A percentile compares a stretch with the other conserved stretches of the same genome.
These are phyloP conservation scores for Phellinidium pouzarii DNA, from an alignment of 1,284 basidiomycete species.

Conservation along the genomic window DNA sequence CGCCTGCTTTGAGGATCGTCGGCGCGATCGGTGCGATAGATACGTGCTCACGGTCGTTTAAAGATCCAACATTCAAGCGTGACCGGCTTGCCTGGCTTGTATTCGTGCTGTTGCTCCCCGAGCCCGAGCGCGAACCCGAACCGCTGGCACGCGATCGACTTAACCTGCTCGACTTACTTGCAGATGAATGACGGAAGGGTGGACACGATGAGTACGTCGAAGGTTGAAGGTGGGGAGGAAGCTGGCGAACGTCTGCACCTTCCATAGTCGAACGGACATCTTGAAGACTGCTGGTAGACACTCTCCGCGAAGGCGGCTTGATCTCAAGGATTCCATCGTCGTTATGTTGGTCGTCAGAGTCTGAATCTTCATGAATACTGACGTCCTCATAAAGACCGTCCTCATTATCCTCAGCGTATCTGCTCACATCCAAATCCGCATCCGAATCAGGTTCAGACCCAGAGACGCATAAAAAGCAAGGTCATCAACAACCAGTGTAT, in stretches of 20 bases:
- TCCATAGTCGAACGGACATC: slow-evolving; percentile 13
- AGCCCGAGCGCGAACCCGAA: slow-evolving; percentile 18
- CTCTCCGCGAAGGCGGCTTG: slow-evolving; percentile 30
- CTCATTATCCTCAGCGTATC: slow-evolving; percentile 12
- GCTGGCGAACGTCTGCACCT: background rate
- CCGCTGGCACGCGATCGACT: slow-evolving; percentile 6
- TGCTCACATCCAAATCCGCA: background rate
- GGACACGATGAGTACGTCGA: slow-evolving; percentile 3
- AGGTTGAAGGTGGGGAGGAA: background rate
- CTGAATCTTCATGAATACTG: slow-evolving; percentile 1
- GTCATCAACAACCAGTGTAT: slow-evolving; percentile 2
- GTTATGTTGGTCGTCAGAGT: slow-evolving; percentile 33
- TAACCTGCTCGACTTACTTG: background rate
- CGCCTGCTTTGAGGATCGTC: slow-evolving; percentile 82
- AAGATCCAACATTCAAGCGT: slow-evolving; percentile 18
- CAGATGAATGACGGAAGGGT: slow-evolving; percentile 9
- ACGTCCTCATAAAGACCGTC: slow-evolving; percentile 15
- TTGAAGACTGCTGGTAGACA: slow-evolving; percentile 24
- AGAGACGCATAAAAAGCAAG: background rate
- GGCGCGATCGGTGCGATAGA: slow-evolving; percentile 95
- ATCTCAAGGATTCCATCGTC: slow-evolving; percentile 63
- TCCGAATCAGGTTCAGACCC: slow-evolving; percentile 5
- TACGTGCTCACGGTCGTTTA: slow-evolving; percentile 49
- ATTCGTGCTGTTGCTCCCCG: slow-evolving; percentile 10
- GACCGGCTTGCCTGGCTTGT: slow-evolving; percentile 6